Base-by-base conservation (phyloP, 352 stramenopile species). In the Phytophthora aleatoria region DNA sequence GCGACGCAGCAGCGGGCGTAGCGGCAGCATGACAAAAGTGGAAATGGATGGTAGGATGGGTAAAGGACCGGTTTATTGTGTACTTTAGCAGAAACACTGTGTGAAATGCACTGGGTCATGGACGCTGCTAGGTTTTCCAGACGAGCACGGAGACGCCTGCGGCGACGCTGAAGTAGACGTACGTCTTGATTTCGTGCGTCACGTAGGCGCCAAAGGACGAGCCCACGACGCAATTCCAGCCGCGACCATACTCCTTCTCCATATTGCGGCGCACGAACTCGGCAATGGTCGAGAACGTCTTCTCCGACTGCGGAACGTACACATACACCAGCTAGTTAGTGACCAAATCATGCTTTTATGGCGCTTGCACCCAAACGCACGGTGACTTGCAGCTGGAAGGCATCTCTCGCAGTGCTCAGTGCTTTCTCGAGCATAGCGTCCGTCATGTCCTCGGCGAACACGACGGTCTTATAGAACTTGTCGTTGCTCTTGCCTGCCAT, bases 181-280 rank as follows among this genome's bases (percentile, higher is more conserved):
- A 98, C 13, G 91, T 97, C 67, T 98, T 98, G 68, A 98, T 98
- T 69, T 98, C 92, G 70, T 98, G 94, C 20, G 94, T 98, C 54
- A 98, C 94, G 70, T 96, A 98, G 36, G 90, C 90, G 30, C 93
- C 93, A 67, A 98, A 98, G 30, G 76, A 96, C 42, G 85, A 83
- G 26, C 92, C 94, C 36, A 98, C 91, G 53, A 98, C 77, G 60
- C 89, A 96, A 73, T 98, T 98, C 93, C 94, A 98, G 26, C 93
- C 90, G 35, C 85, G 79, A 0, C 92, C 91, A 67, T 97, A 96
- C 61, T 96, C 83, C 61, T 97, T 97, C 67, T 97, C 91, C 78
- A 98, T 97, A 60, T 92, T 95, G 69, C 86, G 87, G 10, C 91
- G 85, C 49, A 98, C 94, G 59, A 94, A 95, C 62, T 96, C 87